A percentile compares a stretch with the other conserved stretches of the same genome.
Evolutionary conservation across 352 stramenopile genomes (phyloP).

Genomic region (Pythium oligandrum): DNA sequence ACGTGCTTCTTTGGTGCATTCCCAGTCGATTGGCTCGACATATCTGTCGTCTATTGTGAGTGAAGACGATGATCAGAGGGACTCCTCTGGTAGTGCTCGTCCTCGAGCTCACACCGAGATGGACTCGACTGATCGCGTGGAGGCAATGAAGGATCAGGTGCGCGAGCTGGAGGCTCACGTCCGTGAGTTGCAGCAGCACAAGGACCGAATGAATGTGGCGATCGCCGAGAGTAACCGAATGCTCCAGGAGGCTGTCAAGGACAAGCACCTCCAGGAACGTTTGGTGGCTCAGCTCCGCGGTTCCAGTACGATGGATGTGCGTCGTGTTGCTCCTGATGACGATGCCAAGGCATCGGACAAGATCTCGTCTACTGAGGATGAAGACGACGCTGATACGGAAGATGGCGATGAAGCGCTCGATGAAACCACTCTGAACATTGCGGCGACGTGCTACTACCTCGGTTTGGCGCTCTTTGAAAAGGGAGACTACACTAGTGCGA

Average conservation of each 20-base stretch:
- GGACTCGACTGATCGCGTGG: conserved; percentile 44
- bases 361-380: conserved; percentile 10
- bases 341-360: conserved; percentile 44
- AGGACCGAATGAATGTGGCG: conserved; percentile 46
- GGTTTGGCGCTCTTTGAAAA: conserved; percentile 66
- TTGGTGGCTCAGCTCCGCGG: conserved; percentile 39
- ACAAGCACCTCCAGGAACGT: conserved; percentile 27
- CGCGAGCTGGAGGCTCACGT: conserved; percentile 64
- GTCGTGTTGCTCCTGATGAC: conserved; percentile 41
- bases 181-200: conserved; percentile 52
- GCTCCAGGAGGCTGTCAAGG: conserved; percentile 33
- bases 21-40: no score
- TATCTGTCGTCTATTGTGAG: no score
- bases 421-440: conserved; percentile 51
- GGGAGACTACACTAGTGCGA: conserved; percentile 47
- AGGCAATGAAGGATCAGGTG: conserved; percentile 63
- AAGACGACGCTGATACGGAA: conserved; percentile 17
- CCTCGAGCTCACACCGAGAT: conserved; percentile 63
- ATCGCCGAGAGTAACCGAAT: conserved; percentile 42
- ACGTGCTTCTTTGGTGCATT: no score
- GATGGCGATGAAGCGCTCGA: conserved; percentile 22
- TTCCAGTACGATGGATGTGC: conserved; percentile 65
- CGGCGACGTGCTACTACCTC: conserved; percentile 68
- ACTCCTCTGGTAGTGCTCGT: conserved; percentile 9
- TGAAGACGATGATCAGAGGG: no score